Base-by-base conservation (phyloP, 495 filamentous ascomycete species). In the Trichoderma virens region DNA sequence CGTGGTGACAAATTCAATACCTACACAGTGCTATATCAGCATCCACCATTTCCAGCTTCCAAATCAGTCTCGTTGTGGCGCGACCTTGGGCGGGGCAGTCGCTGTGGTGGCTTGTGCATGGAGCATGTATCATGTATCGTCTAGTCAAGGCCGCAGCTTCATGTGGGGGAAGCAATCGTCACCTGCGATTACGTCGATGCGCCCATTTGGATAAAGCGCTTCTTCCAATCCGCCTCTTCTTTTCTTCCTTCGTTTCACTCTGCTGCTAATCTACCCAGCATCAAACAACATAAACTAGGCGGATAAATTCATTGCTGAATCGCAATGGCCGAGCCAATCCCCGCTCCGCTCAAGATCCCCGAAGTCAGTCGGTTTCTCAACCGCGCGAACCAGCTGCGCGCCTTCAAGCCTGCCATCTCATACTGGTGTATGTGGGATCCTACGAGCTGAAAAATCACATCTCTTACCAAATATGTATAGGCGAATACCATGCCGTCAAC, bases 401-500 rank as follows among this genome's bases (percentile, higher is more conserved):
- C 80, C 56, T 84, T 84, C 56, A 92, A 92, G 77, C 93, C 94
- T 14, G 87, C 93, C 64, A 84, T 97, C 60, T 82, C 92, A 39
- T 98, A 97, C 73, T 98, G 93, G 90, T 96, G 93, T 97, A 81
- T 75, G 89, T 82, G 11, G 3, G 39, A 30, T 41, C 27, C 23
- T 28, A 59, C 13, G 18, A 25, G 6, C 14, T n/a, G n/a, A n/a
- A n/a, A 11, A 2, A 25, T 9, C 45, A 25, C 0, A 13, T 39
- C 47, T 13, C 59, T 59, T 72, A 25, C 71, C 64, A 6, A 20
- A 25, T 31, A 65, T 38, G 60, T 65, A 23, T 8, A 97, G 93
- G 93, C 73, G 89, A 94, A 68, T 97, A 93, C 72, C 93, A 88
- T 84, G 90, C 93, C 38, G 89, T 95, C 65, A 91, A 97, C 68